A percentile compares a stretch with the other conserved stretches of the same genome.
phyloP scores from a whole-genome alignment of 106 monocot genomes.

The Acanthochlamys bracteata region DNA sequence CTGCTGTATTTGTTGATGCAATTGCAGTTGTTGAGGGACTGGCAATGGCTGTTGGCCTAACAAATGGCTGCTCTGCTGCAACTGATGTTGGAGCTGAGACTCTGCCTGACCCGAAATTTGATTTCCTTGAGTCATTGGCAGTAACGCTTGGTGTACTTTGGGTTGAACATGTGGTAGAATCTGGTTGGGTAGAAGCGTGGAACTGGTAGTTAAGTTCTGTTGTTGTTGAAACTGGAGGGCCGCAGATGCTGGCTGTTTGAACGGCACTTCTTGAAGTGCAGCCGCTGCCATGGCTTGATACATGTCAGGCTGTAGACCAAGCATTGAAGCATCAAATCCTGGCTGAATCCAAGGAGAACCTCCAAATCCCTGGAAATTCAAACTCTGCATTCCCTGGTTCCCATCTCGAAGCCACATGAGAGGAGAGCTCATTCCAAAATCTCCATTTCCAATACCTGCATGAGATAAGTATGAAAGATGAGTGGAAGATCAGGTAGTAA shows the following conservation, averaged over 20 bases:
- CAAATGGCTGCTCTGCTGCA: neutral
- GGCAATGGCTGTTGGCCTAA: constrained; percentile 10
- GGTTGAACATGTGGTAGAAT: constrained; percentile 28
- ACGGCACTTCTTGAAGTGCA: constrained; percentile 45
- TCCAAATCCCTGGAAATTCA: constrained; percentile 72
- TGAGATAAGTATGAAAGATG: constrained; percentile 1
- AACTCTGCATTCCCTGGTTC: constrained; percentile 43
- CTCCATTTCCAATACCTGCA: constrained; percentile 54
- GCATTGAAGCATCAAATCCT: constrained; percentile 45
- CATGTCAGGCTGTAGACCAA: constrained; percentile 59
- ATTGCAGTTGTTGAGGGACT: constrained; percentile 1
- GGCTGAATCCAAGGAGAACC: constrained; percentile 64
- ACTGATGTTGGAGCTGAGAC: constrained; percentile 13
- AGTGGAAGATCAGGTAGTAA: too few relatives aligned
- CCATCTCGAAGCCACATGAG: constrained; percentile 64
- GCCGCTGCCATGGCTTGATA: constrained; percentile 61
- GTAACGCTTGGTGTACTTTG: constrained; percentile 31
- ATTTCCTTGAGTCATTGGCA: constrained; percentile 33
- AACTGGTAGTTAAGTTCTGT: constrained; percentile 19
- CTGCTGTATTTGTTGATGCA: neutral
- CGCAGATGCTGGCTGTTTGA: constrained; percentile 27
- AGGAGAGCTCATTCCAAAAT: constrained; percentile 43
- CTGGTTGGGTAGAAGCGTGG: constrained; percentile 25
- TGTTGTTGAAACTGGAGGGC: constrained; percentile 47
- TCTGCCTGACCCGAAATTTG: constrained; percentile 28